Percentiles rank a stretch among this genome's conserved stretches.
Evolutionary conservation across 2,329 filamentous ascomycete genomes (phyloP).

Genomic region (Herpotrichia juniperi): DNA sequence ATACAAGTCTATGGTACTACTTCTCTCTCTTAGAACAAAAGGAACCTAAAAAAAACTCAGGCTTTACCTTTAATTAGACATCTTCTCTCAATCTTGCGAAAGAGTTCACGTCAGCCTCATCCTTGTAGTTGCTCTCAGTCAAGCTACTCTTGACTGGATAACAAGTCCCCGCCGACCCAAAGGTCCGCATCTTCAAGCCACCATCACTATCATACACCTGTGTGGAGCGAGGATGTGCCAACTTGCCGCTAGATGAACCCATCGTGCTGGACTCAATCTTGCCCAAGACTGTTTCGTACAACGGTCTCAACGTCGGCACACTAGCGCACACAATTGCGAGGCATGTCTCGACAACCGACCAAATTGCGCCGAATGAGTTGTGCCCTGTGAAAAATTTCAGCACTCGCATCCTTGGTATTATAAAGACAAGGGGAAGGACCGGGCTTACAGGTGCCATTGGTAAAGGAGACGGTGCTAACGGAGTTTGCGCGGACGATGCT

Average conservation of each 20-base stretch:
- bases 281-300: constrained; percentile 2
- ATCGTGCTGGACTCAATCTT: background rate
- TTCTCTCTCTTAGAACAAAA: too few relatives aligned
- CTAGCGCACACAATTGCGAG: constrained; percentile 14
- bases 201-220: background rate
- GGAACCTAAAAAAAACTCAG: too few relatives aligned
- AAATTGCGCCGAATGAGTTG: constrained; percentile 5
- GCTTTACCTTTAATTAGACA: too few relatives aligned
- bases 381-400: background rate
- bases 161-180: background rate
- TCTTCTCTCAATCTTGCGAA: background rate
- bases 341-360: constrained; percentile 12
- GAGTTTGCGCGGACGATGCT: constrained; percentile 7
- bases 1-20: too few relatives aligned
- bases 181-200: background rate
- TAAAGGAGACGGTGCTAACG: constrained; percentile 4
- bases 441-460: constrained; percentile 3
- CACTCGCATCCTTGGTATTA: too few relatives aligned
- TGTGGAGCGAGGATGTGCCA: background rate
- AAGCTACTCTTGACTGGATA: background rate
- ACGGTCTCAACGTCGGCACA: constrained; percentile 9
- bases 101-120: background rate
- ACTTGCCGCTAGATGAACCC: background rate
- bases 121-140: background rate
- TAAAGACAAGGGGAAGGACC: too few relatives aligned